Evolutionary conservation across 2,329 filamentous ascomycete genomes (phyloP), one percentile per base, ranked within the genome.

Genomic region (Alternaria arborescens): DNA sequence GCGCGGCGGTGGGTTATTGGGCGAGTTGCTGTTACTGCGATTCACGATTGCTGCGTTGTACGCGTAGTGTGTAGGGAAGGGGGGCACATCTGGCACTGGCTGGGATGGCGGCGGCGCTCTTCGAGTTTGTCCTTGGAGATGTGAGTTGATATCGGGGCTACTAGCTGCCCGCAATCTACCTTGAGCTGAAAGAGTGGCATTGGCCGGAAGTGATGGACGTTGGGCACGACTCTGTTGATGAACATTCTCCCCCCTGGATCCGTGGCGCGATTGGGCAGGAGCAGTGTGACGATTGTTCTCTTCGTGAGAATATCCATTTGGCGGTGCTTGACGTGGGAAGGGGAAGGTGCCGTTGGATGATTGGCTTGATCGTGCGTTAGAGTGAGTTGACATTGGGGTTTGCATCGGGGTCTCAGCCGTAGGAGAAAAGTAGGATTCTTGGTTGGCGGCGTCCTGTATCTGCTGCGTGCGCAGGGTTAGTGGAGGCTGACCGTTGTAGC

Each of bases 381-480:
- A 77, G 57, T 69, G 66, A 3, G 69, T 70, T 14, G 90, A 92
- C 43, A 88, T 88, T 10, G 92, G 91, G 0, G 91, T 93, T 55
- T 97, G 92, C 43, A 88, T 88, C 5, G 92, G 91, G 1, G 91
- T 93, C 55, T 97, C 94, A 34, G 85, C 86, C 2, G 90, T 86
- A 0, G 95, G 95, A 0, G 94, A 98, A 79, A 99, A 99, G 80
- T 97, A 98, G 4, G 94, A 97, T 60, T 93, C 92, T 58, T 93
- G 97, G 60, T 91, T 91, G 53, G 65, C 71, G 10, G 84, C 87
- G 36, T 82, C 83, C 1, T 92, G 90, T 14, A 84, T 74, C 67
- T 87, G 82, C 70, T 87, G 84, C 18, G 84, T 86, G 71, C 94
- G 91, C 26, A 97, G 80, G 62, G 88, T 93, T 44, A 97, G 84